Conservation (phyloP, 129 eudicot genomes). For the Dittrichia graveolens region DNA sequence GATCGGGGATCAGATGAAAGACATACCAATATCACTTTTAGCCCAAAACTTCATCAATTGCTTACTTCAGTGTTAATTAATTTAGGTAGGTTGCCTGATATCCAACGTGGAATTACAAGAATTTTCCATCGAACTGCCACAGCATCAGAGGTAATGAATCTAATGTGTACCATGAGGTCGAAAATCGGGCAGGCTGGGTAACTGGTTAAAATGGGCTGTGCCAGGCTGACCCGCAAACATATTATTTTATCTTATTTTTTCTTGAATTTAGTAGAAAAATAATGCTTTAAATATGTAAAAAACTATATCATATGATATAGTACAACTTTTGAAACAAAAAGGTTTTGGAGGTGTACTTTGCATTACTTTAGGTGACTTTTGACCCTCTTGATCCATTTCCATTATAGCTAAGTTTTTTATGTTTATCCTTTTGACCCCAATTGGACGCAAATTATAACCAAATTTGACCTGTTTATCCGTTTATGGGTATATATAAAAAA, state of each 20-base stretch:
- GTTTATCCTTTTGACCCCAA: background rate
- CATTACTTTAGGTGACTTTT: background rate
- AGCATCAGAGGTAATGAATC: slow-evolving; percentile 74
- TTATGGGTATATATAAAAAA: background rate
- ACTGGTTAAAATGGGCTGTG: background rate
- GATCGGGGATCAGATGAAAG: slow-evolving; percentile 25
- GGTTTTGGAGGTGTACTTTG: background rate
- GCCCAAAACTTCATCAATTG: slow-evolving; percentile 52
- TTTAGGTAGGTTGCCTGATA: slow-evolving; percentile 70
- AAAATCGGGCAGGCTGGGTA: background rate
- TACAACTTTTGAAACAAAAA: background rate
- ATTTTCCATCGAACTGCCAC: slow-evolving; percentile 92
- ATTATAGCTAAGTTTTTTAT: background rate
- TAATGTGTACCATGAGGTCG: background rate
- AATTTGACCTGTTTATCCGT: background rate
- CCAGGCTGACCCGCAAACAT: background rate
- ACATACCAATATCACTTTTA: slow-evolving; percentile 29
- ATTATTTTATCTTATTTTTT: background rate
- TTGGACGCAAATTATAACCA: background rate
- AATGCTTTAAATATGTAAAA: background rate
- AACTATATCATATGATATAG: background rate
- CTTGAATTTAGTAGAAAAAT: background rate
- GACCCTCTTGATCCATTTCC: background rate
- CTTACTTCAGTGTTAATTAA: slow-evolving; percentile 65
- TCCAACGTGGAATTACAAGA: slow-evolving; percentile 97